These are phyloP conservation scores for Colletotrichum horii DNA, from an alignment of 2,329 filamentous ascomycete species.

Conservation along the genomic window DNA sequence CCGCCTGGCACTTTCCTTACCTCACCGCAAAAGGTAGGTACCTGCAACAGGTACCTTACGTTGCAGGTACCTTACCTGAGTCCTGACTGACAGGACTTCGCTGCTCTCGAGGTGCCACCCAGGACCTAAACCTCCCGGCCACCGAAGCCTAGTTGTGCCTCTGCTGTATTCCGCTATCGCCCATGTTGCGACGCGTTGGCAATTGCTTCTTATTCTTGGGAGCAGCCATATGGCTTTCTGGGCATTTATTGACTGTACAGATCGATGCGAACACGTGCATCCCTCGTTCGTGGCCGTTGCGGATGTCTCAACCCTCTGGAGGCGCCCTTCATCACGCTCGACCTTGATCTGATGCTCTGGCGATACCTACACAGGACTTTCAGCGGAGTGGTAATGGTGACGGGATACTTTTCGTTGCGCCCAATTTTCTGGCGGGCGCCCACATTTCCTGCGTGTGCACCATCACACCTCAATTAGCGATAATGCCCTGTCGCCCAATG, in stretches of 20 bases:
- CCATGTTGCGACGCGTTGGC: neutral
- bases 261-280: neutral
- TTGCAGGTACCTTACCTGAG: neutral
- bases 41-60: neutral
- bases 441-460: constrained; percentile 11
- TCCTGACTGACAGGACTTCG: neutral
- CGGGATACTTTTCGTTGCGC: neutral
- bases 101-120: neutral
- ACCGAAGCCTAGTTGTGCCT: neutral
- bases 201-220: neutral
- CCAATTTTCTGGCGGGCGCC: neutral
- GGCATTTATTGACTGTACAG: neutral
- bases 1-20: neutral
- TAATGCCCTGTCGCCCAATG: constrained; percentile 12
- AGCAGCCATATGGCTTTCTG: neutral
- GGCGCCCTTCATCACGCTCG: neutral
- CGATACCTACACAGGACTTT: constrained; percentile 17
- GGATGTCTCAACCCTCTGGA: neutral
- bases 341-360: constrained; percentile 13
- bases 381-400: constrained; percentile 31
- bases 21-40: neutral
- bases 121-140: neutral
- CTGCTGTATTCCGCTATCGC: constrained; percentile 9
- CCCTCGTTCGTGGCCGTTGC: neutral
- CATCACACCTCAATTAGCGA: constrained; percentile 6